Evolutionary conservation across 23 red algal species (phyloP).

Genomic region (Agarophyton chilense): DNA sequence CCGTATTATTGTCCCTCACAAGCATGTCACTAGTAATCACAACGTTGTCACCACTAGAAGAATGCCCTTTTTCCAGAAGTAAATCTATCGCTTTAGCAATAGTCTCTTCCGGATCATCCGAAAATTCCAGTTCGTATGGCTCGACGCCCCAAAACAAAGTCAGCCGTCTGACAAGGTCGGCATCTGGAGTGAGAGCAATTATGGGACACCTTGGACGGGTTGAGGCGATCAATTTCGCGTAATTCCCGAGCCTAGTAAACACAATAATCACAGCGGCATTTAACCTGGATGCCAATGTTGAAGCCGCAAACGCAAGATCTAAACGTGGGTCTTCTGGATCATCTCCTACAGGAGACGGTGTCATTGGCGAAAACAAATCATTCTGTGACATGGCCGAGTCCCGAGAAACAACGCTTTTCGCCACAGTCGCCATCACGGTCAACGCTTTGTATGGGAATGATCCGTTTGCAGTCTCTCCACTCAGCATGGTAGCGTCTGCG

Average conservation of each 20-base stretch:
- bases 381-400: conserved; percentile 54
- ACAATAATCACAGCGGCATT: conserved; percentile 87
- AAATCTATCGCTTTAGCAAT: conserved; percentile 72
- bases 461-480: conserved; percentile 96
- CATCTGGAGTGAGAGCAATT: conserved; percentile 88
- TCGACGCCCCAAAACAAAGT: conserved; percentile 93
- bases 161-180: conserved; percentile 65
- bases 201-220: conserved; percentile 86
- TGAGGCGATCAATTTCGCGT: conserved; percentile 78
- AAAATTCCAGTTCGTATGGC: conserved; percentile 81
- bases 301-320: conserved; percentile 78
- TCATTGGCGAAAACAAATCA: conserved; percentile 64
- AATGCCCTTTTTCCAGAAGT: conserved; percentile 54
- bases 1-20: conserved; percentile 64
- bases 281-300: conserved; percentile 79
- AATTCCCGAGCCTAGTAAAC: conserved; percentile 87
- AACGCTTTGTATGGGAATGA: conserved; percentile 90
- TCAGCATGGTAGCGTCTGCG: conserved; percentile 98
- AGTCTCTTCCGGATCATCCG: conserved; percentile 91
- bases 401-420: conserved; percentile 69
- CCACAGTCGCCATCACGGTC: conserved; percentile 87
- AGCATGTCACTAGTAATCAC: conserved; percentile 96
- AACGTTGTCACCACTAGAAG: conserved; percentile 66
- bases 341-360: background rate
- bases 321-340: conserved; percentile 28